Conservation (phyloP, 352 stramenopile genomes). For the Elongisporangium undulatum region DNA sequence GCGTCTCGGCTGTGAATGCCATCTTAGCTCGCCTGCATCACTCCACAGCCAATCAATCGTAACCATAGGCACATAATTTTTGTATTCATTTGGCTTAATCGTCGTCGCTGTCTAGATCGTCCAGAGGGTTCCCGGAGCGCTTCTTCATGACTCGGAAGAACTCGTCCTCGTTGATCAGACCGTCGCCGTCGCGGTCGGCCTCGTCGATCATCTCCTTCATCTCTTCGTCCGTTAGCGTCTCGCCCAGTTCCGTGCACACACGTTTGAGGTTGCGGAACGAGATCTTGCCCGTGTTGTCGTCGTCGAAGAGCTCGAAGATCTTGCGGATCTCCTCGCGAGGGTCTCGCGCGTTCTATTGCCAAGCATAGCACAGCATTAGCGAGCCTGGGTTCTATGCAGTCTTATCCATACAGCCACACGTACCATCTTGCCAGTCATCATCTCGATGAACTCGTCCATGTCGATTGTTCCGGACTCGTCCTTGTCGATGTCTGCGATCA, state of each 20-base stretch:
- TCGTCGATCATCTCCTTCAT: slow-evolving; percentile 96
- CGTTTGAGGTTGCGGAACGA: slow-evolving; percentile 94
- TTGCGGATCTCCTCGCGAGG: slow-evolving; percentile 91
- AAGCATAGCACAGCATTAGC: background rate
- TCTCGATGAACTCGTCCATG: slow-evolving; percentile 94
- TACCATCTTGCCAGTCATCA: slow-evolving; percentile 94
- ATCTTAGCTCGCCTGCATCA: slow-evolving; percentile 18
- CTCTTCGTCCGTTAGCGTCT: slow-evolving; percentile 71
- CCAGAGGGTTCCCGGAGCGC: slow-evolving; percentile 88
- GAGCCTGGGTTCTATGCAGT: background rate
- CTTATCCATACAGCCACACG: background rate
- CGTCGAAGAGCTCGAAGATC: slow-evolving; percentile 95
- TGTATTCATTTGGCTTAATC: slow-evolving; percentile 35
- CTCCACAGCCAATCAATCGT: slow-evolving; percentile 12
- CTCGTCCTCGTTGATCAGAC: slow-evolving; percentile 93
- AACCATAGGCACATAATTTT: background rate
- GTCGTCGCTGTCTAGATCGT: slow-evolving; percentile 90
- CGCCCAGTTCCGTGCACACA: slow-evolving; percentile 82
- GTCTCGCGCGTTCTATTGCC: slow-evolving; percentile 68
- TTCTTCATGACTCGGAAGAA: slow-evolving; percentile 97
- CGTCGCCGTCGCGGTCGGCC: slow-evolving; percentile 91
- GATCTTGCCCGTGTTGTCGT: slow-evolving; percentile 93
- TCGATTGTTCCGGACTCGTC: slow-evolving; percentile 87
- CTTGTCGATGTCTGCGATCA: slow-evolving; percentile 94
- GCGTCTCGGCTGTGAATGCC: slow-evolving; percentile 13